Conservation (phyloP, 1,139 yeast species). For the Geotrichum carabidarum region DNA sequence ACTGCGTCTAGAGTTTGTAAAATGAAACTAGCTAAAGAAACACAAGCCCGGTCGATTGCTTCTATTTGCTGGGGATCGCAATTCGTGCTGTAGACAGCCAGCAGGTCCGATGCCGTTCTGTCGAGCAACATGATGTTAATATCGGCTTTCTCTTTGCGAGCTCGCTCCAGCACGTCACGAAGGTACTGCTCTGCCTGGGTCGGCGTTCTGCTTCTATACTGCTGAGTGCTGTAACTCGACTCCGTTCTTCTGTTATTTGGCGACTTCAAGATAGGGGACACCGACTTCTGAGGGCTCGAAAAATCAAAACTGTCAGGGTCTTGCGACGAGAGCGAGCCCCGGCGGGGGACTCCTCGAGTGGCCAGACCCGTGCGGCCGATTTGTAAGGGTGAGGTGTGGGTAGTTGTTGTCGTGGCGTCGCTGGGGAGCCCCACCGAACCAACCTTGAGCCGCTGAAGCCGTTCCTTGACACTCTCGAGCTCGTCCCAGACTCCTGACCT, state of each 20-base stretch:
- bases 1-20: constrained; percentile 9
- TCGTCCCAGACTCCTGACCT: constrained; percentile 16
- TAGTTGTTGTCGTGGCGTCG: neutral
- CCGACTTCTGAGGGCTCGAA: too few species aligned
- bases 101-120: constrained; percentile 12
- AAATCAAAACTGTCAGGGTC: too few species aligned
- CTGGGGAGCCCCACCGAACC: neutral
- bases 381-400: too few species aligned
- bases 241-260: too few species aligned
- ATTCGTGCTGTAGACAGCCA: constrained; percentile 8
- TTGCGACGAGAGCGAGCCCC: too few species aligned
- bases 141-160: neutral
- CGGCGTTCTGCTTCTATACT: neutral
- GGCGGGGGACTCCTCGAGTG: too few species aligned
- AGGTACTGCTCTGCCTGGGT: constrained; percentile 12
- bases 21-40: constrained; percentile 12
- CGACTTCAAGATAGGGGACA: too few species aligned
- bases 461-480: constrained; percentile 14
- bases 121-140: constrained; percentile 9
- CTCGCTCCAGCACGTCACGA: constrained; percentile 9
- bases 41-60: constrained; percentile 10
- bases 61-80: neutral
- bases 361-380: too few species aligned
- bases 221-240: neutral
- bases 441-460: constrained; percentile 10